Base-by-base conservation (phyloP, 169 alveolate genomes). In the Sarcocystis neurona region DNA sequence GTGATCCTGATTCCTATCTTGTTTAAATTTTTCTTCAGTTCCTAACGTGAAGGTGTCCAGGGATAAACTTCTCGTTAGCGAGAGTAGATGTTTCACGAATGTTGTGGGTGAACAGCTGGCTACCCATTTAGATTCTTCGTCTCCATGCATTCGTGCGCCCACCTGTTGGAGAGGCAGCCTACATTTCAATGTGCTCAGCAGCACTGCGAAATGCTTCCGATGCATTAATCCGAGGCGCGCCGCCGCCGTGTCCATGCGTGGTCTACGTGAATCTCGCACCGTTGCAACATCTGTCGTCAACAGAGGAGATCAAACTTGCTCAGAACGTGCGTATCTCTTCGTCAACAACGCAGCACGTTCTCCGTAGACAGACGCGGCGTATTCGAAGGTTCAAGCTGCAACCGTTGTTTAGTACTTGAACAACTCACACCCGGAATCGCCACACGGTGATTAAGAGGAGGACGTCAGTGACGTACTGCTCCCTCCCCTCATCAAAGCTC, bases 171-270 rank as follows among this genome's bases (percentile, higher is more conserved):
- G 30, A 2, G 18, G 6, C 5, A 6, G 2, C 82, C 41, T 32
- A 72, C 82, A 37, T 2, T 2, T 72, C 82, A 32, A 39, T 39
- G 53, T 72, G 18, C n/a, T 72, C 82, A 0, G 46, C 56, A 6
- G 46, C 56, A 8, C 32, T 6, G 37, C 82, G 82, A 43, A 72
- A 72, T 1, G 82, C 82, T 27, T 47, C 15, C 20, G 41, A 8
- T 8, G 82, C 41, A 4, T 8, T 39, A 32, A 72, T n/a, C 82
- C 34, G 39, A 39, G 58, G 6, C 46, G 82, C 41, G 10, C 41
- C 56, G 41, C 56, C 58, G 82, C 82, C 30, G 82, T 2, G 58
- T 56, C 56, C 82, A 27, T 56, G 56, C 27, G 82, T 34, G 39
- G 34, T 32, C 46, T 27, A 48, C n/a, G 75, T 63, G 41, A 15